phyloP scores from a whole-genome alignment of 768 basidiomycete genomes.

The Solioccasus polychromus region DNA sequence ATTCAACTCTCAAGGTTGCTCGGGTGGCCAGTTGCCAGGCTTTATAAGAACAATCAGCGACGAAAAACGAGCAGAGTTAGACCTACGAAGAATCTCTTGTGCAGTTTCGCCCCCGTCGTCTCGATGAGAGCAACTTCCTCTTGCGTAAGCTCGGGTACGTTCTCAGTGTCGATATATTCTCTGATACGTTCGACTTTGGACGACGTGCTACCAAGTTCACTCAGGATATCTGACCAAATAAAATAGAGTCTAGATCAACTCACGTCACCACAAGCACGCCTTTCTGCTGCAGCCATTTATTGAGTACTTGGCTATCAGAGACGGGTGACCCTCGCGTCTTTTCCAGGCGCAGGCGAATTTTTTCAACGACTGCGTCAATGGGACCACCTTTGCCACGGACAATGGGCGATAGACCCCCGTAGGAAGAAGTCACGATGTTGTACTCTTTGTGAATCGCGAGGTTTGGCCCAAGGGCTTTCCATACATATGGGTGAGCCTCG shows the following conservation, averaged over 20 bases:
- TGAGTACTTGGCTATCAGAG: conserved; percentile 29
- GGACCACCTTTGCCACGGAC: conserved; percentile 36
- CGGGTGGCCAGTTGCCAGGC: conserved; percentile 19
- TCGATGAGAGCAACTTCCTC: conserved; percentile 28
- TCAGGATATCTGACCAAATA: neutral
- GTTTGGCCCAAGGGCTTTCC: conserved; percentile 38
- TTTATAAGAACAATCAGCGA: conserved; percentile 8
- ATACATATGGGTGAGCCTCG: conserved; percentile 54
- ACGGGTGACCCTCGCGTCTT: conserved; percentile 23
- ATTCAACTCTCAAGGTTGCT: conserved; percentile 1
- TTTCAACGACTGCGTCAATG: conserved; percentile 36
- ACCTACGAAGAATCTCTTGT: conserved; percentile 29
- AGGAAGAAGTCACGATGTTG: conserved; percentile 40
- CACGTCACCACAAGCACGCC: conserved; percentile 32
- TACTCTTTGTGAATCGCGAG: conserved; percentile 35
- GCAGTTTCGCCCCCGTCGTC: conserved; percentile 19
- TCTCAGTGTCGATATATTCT: conserved; percentile 32
- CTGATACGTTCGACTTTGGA: conserved; percentile 31
- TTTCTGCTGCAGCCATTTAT: conserved; percentile 31
- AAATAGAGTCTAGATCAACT: neutral
- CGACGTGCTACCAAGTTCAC: conserved; percentile 27
- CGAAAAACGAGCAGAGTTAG: neutral
- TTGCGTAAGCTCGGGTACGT: conserved; percentile 25
- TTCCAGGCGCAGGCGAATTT: conserved; percentile 31
- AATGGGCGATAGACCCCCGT: conserved; percentile 39